These are phyloP conservation scores for Trypanosoma mega DNA, from an alignment of 208 protist species.

Conservation along the genomic window DNA sequence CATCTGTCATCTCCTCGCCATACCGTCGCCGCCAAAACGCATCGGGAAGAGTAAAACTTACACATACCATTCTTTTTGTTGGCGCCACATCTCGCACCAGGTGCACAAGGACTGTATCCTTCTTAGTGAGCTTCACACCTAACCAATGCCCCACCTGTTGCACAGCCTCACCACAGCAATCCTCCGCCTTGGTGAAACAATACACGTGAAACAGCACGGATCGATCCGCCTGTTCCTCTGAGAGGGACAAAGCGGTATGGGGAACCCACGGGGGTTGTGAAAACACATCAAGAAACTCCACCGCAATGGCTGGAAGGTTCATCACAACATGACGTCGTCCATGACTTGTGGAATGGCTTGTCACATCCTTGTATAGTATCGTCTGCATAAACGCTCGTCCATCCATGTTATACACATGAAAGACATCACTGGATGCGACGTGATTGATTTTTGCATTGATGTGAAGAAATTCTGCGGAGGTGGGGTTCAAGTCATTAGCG, in stretches of 20 bases:
- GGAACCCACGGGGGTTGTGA: constrained; percentile 29
- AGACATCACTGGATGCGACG: constrained; percentile 32
- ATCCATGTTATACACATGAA: constrained; percentile 93
- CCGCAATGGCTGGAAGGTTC: constrained; percentile 96
- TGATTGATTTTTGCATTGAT: constrained; percentile 92
- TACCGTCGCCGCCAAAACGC: constrained; percentile 48
- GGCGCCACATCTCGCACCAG: constrained; percentile 95
- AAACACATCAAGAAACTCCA: constrained; percentile 95
- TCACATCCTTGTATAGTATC: constrained; percentile 50
- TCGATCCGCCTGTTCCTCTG: constrained; percentile 25
- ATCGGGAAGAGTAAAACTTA: constrained; percentile 90
- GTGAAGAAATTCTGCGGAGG: constrained; percentile 85
- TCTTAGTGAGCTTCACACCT: constrained; percentile 30
- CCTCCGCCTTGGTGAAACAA: constrained; percentile 72
- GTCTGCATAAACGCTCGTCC: constrained; percentile 93
- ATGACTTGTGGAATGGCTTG: neutral
- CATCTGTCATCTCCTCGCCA: neutral
- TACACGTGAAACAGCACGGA: constrained; percentile 80
- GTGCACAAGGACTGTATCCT: constrained; percentile 59
- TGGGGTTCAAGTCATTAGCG: constrained; percentile 98
- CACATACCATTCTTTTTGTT: constrained; percentile 94
- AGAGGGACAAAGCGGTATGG: neutral
- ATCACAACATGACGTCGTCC: constrained; percentile 93
- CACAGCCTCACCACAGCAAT: constrained; percentile 65
- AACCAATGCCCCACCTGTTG: constrained; percentile 67